phyloP scores from a whole-genome alignment of 2,329 filamentous ascomycete species.

The Periconia sp. region DNA sequence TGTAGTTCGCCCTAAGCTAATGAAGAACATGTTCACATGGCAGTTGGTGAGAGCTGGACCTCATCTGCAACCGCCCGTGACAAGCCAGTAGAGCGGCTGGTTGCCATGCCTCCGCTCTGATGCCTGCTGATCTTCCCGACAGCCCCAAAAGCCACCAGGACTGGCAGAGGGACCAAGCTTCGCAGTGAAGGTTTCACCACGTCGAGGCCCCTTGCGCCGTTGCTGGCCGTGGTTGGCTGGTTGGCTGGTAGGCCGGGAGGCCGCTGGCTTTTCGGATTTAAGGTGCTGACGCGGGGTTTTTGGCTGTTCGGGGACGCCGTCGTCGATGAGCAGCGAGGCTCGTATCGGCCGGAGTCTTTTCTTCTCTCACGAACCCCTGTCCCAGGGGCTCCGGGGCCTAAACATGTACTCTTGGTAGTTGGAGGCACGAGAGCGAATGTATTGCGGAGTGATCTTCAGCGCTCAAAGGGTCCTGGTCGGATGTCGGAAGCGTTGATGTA shows the following conservation, averaged over 20 bases:
- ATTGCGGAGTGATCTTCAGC: no score
- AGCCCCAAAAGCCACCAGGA: neutral
- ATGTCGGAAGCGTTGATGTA: no score
- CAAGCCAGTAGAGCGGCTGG: neutral
- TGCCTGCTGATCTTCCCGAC: slow-evolving; percentile 3
- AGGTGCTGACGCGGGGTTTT: slow-evolving; percentile 21
- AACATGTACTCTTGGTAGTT: no score
- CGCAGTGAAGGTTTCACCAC: slow-evolving; percentile 13
- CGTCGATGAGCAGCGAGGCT: slow-evolving; percentile 7
- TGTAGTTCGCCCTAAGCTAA: slow-evolving; percentile 15
- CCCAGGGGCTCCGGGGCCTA: no score
- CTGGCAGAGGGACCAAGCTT: slow-evolving; percentile 19
- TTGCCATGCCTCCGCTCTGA: no score
- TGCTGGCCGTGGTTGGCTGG: slow-evolving; percentile 7
- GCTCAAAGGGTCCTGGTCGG: no score
- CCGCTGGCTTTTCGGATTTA: no score
- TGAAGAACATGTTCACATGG: slow-evolving; percentile 19
- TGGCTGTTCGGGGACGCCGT: slow-evolving; percentile 22
- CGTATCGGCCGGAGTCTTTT: slow-evolving; percentile 14
- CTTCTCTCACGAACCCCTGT: no score
- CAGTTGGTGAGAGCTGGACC: slow-evolving; percentile 3
- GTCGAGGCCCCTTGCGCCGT: slow-evolving; percentile 1
- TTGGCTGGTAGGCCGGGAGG: slow-evolving; percentile 1
- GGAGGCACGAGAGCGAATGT: no score
- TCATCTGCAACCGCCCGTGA: slow-evolving; percentile 11